These are phyloP conservation scores for Crocinoboletus sp. DNA, from an alignment of 1,284 basidiomycete species.

Conservation along the genomic window DNA sequence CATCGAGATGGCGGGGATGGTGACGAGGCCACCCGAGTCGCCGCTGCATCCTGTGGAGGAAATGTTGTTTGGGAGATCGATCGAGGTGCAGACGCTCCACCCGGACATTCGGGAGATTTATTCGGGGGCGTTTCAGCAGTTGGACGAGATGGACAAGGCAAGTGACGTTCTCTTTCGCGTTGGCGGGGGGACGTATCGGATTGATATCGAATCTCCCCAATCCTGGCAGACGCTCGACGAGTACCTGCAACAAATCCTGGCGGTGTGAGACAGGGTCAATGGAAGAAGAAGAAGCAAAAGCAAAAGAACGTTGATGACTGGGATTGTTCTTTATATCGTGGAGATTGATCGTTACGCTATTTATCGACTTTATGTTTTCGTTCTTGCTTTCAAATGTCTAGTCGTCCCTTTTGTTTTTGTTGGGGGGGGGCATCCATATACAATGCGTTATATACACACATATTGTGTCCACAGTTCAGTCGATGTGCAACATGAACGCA, in stretches of 20 bases:
- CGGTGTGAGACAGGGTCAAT: conserved; percentile 9
- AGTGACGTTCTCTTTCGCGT: conserved; percentile 18
- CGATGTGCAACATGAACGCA: too few relatives aligned
- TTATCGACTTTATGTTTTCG: too few relatives aligned
- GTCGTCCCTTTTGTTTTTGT: too few relatives aligned
- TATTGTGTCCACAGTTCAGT: too few relatives aligned
- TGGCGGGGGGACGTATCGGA: too few relatives aligned
- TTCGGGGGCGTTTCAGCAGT: conserved; percentile 61
- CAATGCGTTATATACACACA: too few relatives aligned
- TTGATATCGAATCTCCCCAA: too few relatives aligned
- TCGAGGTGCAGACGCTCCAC: conserved; percentile 62
- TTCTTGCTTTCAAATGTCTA: too few relatives aligned
- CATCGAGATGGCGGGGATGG: conserved; percentile 60
- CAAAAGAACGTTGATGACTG: neutral
- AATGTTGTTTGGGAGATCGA: conserved; percentile 63
- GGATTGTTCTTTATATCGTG: neutral
- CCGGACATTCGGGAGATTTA: conserved; percentile 71
- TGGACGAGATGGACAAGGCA: conserved; percentile 80
- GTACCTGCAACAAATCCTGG: conserved; percentile 28
- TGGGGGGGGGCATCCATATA: too few relatives aligned
- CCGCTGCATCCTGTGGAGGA: conserved; percentile 63
- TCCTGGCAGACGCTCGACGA: conserved; percentile 33
- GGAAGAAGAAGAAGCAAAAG: neutral
- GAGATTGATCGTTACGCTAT: too few relatives aligned
- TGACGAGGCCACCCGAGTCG: conserved; percentile 16